Conservation (phyloP, 2,329 filamentous ascomycete genomes). For the Aureobasidium sp. region DNA sequence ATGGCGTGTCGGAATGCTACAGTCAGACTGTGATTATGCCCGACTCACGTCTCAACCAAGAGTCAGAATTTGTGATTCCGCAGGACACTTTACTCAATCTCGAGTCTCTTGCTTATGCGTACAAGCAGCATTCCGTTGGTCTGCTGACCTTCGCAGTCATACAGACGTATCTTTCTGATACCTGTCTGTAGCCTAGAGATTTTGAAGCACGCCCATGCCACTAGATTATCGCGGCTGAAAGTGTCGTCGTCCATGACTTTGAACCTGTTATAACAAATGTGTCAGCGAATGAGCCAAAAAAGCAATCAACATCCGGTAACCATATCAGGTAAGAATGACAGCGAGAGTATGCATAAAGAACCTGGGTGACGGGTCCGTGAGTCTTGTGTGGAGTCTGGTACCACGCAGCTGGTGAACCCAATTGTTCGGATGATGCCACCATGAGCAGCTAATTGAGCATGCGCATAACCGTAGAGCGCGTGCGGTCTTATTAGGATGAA, state of each 20-base stretch:
- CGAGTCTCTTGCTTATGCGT: slow-evolving; percentile 52
- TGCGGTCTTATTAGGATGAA: neutral
- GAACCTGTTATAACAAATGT: slow-evolving; percentile 44
- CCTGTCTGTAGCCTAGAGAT: slow-evolving; percentile 72
- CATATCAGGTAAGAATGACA: neutral
- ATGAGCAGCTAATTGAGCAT: neutral
- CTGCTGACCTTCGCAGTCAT: slow-evolving; percentile 57
- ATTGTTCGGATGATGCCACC: neutral
- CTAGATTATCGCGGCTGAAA: slow-evolving; percentile 60
- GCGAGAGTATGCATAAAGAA: neutral
- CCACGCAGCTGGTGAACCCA: slow-evolving; percentile 6
- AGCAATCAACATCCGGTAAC: neutral
- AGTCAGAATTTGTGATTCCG: neutral
- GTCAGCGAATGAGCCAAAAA: neutral
- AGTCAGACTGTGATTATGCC: neutral
- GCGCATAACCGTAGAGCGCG: neutral
- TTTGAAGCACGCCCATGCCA: slow-evolving; percentile 82
- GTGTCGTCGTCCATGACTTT: slow-evolving; percentile 83
- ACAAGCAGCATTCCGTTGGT: slow-evolving; percentile 65
- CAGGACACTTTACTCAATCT: neutral
- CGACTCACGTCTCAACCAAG: neutral
- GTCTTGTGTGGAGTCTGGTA: slow-evolving; percentile 4
- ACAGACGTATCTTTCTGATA: slow-evolving; percentile 67
- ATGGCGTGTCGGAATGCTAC: neutral
- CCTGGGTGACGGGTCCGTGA: neutral